Percentiles rank a stretch among this genome's conserved stretches.
Evolutionary conservation across 352 stramenopile genomes (phyloP).

Genomic region (Plasmopara viticola): DNA sequence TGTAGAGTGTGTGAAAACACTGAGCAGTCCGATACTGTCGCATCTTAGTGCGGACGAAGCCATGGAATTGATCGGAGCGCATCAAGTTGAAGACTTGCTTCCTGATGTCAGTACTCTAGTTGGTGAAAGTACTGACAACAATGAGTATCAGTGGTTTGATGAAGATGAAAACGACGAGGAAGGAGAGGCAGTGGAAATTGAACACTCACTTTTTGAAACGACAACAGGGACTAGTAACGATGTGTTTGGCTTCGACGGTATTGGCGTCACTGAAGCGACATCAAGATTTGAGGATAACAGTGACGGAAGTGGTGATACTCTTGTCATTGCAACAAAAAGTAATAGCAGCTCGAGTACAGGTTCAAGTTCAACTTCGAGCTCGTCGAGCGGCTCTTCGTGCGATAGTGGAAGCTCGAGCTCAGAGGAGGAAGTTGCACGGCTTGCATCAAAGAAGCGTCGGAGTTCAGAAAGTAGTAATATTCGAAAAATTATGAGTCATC

Average conservation of each 20-base stretch:
- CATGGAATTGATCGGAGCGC: slow-evolving; percentile 19
- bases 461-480: slow-evolving; percentile 4
- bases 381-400: slow-evolving; percentile 19
- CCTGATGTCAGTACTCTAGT: slow-evolving; percentile 10
- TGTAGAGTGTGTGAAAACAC: slow-evolving; percentile 11
- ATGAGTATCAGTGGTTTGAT: slow-evolving; percentile 37
- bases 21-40: slow-evolving; percentile 9
- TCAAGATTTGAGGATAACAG: slow-evolving; percentile 12
- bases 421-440: slow-evolving; percentile 9
- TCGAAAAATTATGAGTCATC: slow-evolving; percentile 22
- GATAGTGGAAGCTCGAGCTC: slow-evolving; percentile 24
- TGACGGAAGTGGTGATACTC: slow-evolving; percentile 23
- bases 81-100: slow-evolving; percentile 21
- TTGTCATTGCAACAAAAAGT: slow-evolving; percentile 18
- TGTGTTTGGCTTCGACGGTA: slow-evolving; percentile 18
- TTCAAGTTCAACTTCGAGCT: slow-evolving; percentile 18
- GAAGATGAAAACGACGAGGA: slow-evolving; percentile 24
- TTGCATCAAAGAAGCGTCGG: slow-evolving; percentile 12
- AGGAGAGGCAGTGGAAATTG: slow-evolving; percentile 7
- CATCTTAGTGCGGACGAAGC: slow-evolving; percentile 29
- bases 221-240: slow-evolving; percentile 18
- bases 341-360: slow-evolving; percentile 24
- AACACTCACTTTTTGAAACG: slow-evolving; percentile 14
- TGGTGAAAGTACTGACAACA: slow-evolving; percentile 7
- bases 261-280: slow-evolving; percentile 8